These are phyloP conservation scores for Letharia lupina DNA, from an alignment of 495 filamentous ascomycete species.

Conservation along the genomic window DNA sequence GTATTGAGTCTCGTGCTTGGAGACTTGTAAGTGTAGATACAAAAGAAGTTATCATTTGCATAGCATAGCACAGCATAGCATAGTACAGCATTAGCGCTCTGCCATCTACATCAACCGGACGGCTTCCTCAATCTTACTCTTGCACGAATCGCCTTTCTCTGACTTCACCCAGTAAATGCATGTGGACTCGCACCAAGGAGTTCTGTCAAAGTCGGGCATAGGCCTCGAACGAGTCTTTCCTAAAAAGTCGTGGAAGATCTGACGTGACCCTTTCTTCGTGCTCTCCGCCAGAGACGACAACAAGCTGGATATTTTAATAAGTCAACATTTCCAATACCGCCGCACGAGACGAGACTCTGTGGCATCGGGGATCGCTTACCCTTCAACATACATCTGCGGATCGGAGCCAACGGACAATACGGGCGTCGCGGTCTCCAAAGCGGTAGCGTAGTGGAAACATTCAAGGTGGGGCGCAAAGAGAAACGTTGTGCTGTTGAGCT, in stretches of 20 bases:
- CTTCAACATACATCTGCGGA: constrained; percentile 12
- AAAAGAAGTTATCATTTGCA: not conserved
- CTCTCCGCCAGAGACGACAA: not conserved
- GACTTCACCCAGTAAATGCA: constrained; percentile 32
- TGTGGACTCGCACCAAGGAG: constrained; percentile 23
- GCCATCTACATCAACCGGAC: not conserved
- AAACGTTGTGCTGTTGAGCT: constrained; percentile 45
- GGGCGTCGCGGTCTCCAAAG: constrained; percentile 31
- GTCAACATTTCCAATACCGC: not conserved
- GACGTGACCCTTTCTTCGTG: not conserved
- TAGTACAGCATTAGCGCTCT: constrained; percentile 1
- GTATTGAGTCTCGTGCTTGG: not conserved
- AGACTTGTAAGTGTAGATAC: not conserved
- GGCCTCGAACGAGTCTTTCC: constrained; percentile 21
- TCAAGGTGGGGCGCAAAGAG: constrained; percentile 48
- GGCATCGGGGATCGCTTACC: not conserved
- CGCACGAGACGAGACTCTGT: not conserved
- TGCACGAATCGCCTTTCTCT: not conserved
- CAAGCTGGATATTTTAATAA: not conserved
- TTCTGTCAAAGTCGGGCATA: constrained; percentile 31
- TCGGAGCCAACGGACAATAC: constrained; percentile 36
- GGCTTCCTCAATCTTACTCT: not conserved
- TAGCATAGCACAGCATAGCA: not conserved
- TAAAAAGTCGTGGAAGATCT: constrained; percentile 1
- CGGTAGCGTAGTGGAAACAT: constrained; percentile 29